A percentile compares a stretch with the other conserved stretches of the same genome.
These are phyloP conservation scores for Hypsizygus ulmarius DNA, from an alignment of 1,284 basidiomycete genomes.

Conservation along the genomic window DNA sequence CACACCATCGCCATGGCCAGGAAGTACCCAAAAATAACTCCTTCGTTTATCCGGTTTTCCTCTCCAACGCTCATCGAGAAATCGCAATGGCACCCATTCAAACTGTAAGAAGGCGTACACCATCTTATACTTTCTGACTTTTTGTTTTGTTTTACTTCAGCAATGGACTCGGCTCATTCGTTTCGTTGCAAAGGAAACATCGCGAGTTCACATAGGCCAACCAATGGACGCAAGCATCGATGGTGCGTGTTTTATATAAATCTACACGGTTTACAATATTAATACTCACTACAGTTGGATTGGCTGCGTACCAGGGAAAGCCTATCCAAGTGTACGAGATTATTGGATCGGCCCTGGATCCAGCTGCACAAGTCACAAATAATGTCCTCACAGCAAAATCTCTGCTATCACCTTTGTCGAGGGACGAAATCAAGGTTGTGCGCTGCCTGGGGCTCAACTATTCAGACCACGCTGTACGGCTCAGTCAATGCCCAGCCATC, in stretches of 20 bases:
- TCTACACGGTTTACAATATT: neutral
- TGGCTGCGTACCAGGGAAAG: constrained; percentile 54
- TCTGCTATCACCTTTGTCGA: constrained; percentile 68
- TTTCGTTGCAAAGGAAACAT: constrained; percentile 77
- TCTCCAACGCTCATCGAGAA: neutral
- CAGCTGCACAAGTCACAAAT: constrained; percentile 58
- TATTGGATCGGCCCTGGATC: constrained; percentile 62
- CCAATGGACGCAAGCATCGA: constrained; percentile 68
- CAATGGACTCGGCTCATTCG: constrained; percentile 82
- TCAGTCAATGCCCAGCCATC: constrained; percentile 1
- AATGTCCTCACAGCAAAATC: constrained; percentile 65
- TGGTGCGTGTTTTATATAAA: constrained; percentile 38
- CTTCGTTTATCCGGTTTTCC: constrained; percentile 4
- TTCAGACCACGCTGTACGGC: constrained; percentile 71
- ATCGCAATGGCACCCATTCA: constrained; percentile 15
- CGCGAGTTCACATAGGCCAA: constrained; percentile 72
- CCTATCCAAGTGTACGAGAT: constrained; percentile 69
- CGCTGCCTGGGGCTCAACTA: constrained; percentile 83
- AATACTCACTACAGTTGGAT: constrained; percentile 49
- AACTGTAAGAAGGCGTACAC: constrained; percentile 4
- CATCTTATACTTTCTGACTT: neutral
- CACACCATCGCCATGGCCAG: neutral
- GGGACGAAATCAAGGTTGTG: constrained; percentile 64
- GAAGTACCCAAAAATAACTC: neutral
- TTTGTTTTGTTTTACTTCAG: constrained; percentile 32